Evolutionary conservation across 2,329 filamentous ascomycete genomes (phyloP), one percentile per base, ranked within the genome.

Genomic region (Penicillium sp.): DNA sequence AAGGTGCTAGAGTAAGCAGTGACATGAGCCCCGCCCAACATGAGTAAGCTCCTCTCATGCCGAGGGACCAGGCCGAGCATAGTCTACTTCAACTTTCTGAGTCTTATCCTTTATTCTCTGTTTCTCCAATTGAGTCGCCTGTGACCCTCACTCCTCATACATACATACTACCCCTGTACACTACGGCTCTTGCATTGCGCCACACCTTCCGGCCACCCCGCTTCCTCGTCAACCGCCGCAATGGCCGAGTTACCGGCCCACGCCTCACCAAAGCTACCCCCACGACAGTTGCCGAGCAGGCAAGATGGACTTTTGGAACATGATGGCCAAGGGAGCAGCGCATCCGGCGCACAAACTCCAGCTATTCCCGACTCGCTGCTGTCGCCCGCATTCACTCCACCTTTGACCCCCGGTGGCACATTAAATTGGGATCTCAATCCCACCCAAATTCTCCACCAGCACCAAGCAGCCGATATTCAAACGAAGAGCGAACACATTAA

Each of bases 181-280:
- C n/a, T 45, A 50, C 18, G 40, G 10, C 14, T 14, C 22, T 39
- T 22, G 9, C 55, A 60, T 39, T 32, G 22, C n/a, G 34, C n/a
- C 27, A 34, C 39, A 45, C 40, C 40, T 31, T 16, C 29, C 27
- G 21, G 52, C 36, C 53, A 45, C 50, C 50, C 55, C 50, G 45
- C 58, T 44, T 50, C 57, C 54, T 56, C 42, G 29, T 43, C 54
- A 22, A 53, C 57, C 47, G 56, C 58, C 63, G 67, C 63, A 59
- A 83, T 84, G 81, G 73, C 79, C 43, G 77, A 82, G 53, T 74
- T 83, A 55, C 81, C 83, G n/a, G 77, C 80, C 38, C 81, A 82
- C 65, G 74, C 78, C 52, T 81, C 81, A 40, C 79, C 80, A 22
- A 72, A 74, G 57, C 72, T 83, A 50, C 68, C 78, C 51, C 73